Base-by-base conservation (phyloP, 257 asterid species). In the Apocynum venetum region DNA sequence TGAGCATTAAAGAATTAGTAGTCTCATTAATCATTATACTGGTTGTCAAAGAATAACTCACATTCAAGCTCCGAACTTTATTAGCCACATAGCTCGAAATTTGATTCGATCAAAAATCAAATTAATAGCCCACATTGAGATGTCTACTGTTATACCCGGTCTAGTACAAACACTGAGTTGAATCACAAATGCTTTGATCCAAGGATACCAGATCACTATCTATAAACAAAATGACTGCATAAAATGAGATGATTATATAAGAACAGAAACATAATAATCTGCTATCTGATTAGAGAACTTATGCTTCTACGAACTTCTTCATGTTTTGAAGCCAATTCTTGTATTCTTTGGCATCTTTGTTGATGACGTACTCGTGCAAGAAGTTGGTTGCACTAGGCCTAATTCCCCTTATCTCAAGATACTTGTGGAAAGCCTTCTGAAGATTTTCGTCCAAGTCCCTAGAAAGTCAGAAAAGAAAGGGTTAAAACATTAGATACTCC, bases 381-480 rank as follows among this genome's bases (percentile, higher is more conserved):
- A 83, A 91, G 85, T 90, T 91, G 41, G 97, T 91, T 2, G 93
- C 82, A 84, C 91, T 89, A 1, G 98, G 93, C 71, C 88, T 91
- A 76, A 96, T 80, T 78, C 98, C 99, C 84, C 97, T 85, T 10
- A 88, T 84, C 85, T 96, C 97, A 60, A 96, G 84, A 84, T 93
- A 96, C 91, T 93, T 93, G 87, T 85, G 93, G 88, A 96, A 96
- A 55, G 97, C 96, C 86, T 91, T 89, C 91, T 93, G 98, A 87
- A 96, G 82, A 82, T 91, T 93, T 84, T 96, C 97, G 63, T 96
- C 99, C 93, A 96, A 88, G 77, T 93, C 97, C 82, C 97, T 91
- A 82, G 59, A 53, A 47, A 56, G 55, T 19, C 41, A 53, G 38
- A 69, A 10, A 9, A 7, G 57, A 57, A 36, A 43, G 63, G 46